Evolutionary conservation across 1,139 yeast species (phyloP).

Genomic region (Diutina pseudorugosa): DNA sequence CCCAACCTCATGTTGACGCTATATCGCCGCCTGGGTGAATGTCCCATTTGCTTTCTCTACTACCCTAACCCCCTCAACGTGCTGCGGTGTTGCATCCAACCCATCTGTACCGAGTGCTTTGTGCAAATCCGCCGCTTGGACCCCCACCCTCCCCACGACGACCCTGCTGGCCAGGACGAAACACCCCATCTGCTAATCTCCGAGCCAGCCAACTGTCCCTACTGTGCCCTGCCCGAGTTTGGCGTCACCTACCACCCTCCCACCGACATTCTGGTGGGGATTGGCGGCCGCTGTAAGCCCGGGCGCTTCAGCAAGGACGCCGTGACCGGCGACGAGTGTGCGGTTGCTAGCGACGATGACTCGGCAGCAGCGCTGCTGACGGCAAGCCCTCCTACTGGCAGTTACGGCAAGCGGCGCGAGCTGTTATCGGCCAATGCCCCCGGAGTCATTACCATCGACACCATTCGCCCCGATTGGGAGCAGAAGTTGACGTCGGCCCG

Average conservation of each 20-base stretch:
- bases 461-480: constrained; percentile 90
- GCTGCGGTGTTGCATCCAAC: constrained; percentile 88
- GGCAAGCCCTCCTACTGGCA: constrained; percentile 6
- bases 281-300: constrained; percentile 31
- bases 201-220: constrained; percentile 88
- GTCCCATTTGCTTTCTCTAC: constrained; percentile 88
- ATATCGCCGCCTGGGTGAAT: constrained; percentile 61
- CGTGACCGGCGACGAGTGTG: constrained; percentile 4
- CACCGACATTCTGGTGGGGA: constrained; percentile 40
- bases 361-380: constrained; percentile 5
- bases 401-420: constrained; percentile 15
- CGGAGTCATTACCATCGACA: constrained; percentile 65
- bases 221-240: constrained; percentile 79
- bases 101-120: constrained; percentile 93
- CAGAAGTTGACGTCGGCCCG: constrained; percentile 58
- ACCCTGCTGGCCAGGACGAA: constrained; percentile 12
- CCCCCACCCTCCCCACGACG: constrained; percentile 92
- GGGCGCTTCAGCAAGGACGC: constrained; percentile 14
- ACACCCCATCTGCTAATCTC: constrained; percentile 59
- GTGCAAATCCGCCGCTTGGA: constrained; percentile 87
- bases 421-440: constrained; percentile 52
- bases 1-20: constrained; percentile 25
- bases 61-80: constrained; percentile 70
- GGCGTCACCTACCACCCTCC: constrained; percentile 74
- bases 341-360: constrained; percentile 4